phyloP scores from a whole-genome alignment of 352 stramenopile species.

The Globisporangium viniferum region DNA sequence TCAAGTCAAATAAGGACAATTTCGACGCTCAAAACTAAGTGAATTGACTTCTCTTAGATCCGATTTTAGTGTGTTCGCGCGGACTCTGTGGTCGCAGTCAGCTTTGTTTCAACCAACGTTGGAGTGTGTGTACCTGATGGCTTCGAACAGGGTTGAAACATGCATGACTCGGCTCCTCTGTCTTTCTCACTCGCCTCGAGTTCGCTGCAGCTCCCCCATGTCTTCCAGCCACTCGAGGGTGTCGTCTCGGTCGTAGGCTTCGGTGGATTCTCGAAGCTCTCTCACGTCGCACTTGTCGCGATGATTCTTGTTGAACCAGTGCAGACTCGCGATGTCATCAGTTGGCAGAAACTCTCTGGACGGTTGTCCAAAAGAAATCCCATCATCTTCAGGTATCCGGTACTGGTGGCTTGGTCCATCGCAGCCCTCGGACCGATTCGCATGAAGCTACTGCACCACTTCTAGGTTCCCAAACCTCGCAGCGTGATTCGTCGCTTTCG shows the following conservation, averaged over 20 bases:
- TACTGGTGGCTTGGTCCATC: not conserved
- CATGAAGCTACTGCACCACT: not conserved
- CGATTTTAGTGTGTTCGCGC: no score
- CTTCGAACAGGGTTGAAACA: no score
- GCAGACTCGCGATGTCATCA: not conserved
- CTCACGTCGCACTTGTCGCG: not conserved
- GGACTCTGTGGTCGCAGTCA: no score
- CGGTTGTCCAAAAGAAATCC: not conserved
- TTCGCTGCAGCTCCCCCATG: not conserved
- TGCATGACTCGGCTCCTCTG: no score
- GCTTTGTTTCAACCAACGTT: no score
- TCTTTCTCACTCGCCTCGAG: no score
- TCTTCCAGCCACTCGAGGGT: not conserved
- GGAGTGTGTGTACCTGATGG: no score
- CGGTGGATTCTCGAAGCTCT: not conserved
- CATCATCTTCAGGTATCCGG: not conserved
- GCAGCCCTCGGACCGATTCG: not conserved
- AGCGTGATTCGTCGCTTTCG: no score
- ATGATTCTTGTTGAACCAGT: not conserved
- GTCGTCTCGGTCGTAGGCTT: not conserved
- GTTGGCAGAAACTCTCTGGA: not conserved
- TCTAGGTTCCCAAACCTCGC: no score
- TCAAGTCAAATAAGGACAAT: no score
- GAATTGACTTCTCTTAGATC: no score
- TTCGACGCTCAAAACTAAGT: no score